A percentile compares a stretch with the other conserved stretches of the same genome.
Conservation (phyloP, 192 early-diverging fungal species). For the Backusella macrospora region DNA sequence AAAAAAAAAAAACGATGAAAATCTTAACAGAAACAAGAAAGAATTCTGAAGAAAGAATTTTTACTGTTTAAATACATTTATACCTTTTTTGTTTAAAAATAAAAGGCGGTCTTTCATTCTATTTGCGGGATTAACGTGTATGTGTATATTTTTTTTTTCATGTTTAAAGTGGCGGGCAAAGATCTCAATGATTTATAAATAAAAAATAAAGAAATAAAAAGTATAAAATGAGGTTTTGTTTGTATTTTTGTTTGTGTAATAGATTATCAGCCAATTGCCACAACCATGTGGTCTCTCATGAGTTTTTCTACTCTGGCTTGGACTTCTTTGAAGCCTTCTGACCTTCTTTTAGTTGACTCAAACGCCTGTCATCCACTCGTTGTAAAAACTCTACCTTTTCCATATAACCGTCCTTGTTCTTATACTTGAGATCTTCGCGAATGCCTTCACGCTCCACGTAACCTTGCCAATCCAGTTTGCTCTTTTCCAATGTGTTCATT, state of each 20-base stretch:
- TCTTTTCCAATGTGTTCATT: slow-evolving; percentile 71
- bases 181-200: background rate
- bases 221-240: background rate
- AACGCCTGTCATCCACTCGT: slow-evolving; percentile 62
- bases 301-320: background rate
- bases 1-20: background rate
- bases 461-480: slow-evolving; percentile 68
- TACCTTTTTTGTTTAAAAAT: slow-evolving; percentile 8
- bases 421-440: slow-evolving; percentile 61
- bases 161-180: background rate
- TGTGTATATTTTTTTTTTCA: background rate
- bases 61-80: slow-evolving; percentile 4
- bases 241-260: background rate
- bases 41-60: background rate
- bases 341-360: slow-evolving; percentile 48
- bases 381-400: slow-evolving; percentile 72
- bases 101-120: background rate
- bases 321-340: slow-evolving; percentile 34
- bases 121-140: background rate
- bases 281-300: background rate
- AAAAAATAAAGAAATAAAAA: background rate
- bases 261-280: background rate
- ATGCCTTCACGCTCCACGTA: slow-evolving; percentile 67
- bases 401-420: slow-evolving; percentile 74
- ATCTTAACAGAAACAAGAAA: slow-evolving; percentile 10